phyloP scores from a whole-genome alignment of 108 stramenopile species.

The Cyclotella atomus region DNA sequence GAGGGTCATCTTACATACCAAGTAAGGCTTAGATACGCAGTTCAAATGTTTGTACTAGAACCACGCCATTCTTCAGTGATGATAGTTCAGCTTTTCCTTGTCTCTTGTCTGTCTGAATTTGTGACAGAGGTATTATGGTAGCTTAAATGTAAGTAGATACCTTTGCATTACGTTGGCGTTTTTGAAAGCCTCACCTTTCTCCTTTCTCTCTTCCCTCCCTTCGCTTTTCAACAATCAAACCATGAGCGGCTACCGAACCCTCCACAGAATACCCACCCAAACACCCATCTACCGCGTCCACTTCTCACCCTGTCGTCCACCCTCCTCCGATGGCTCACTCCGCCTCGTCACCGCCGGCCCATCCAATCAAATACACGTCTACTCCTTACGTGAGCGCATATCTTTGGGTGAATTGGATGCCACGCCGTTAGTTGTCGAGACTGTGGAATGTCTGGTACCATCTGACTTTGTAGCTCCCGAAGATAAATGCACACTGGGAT shows the following conservation, averaged over 20 bases:
- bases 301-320: constrained; percentile 43
- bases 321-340: neutral
- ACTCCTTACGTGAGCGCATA: constrained; percentile 38
- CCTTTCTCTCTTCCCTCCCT: no score
- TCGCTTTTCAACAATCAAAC: neutral
- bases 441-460: constrained; percentile 31
- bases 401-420: constrained; percentile 35
- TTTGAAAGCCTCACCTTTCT: neutral
- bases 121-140: no score
- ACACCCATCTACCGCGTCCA: constrained; percentile 31
- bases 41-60: no score
- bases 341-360: constrained; percentile 46
- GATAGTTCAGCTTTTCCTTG: no score
- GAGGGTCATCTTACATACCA: no score
- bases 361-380: constrained; percentile 32
- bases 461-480: neutral
- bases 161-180: neutral
- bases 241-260: constrained; percentile 53
- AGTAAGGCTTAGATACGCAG: no score
- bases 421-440: constrained; percentile 23
- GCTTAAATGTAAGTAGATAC: no score
- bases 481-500: constrained; percentile 29
- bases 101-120: no score
- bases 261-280: constrained; percentile 33
- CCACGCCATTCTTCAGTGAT: no score